phyloP scores from a whole-genome alignment of 1,284 basidiomycete genomes.

The Irpex sp. region DNA sequence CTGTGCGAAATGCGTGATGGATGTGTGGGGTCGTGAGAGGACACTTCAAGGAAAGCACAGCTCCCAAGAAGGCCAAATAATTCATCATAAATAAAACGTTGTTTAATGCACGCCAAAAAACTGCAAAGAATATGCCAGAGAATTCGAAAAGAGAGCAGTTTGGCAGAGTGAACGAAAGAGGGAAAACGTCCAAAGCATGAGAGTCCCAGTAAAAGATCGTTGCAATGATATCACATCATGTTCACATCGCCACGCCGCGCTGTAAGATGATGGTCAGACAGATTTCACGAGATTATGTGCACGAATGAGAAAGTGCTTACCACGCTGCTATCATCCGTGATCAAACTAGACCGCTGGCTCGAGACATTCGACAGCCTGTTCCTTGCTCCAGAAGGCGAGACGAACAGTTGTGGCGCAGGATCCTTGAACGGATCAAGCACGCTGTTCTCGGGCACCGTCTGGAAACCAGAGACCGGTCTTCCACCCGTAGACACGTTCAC shows the following conservation, averaged over 20 bases:
- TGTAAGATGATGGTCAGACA: neutral
- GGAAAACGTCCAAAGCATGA: neutral
- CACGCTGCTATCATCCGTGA: neutral
- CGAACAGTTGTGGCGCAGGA: slow-evolving; percentile 3
- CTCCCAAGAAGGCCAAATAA: neutral
- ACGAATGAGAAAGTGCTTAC: neutral
- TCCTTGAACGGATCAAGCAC: slow-evolving; percentile 3
- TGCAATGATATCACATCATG: no score
- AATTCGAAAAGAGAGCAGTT: no score
- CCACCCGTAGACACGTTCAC: neutral
- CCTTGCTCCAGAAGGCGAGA: neutral
- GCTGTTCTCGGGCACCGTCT: neutral
- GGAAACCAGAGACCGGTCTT: neutral
- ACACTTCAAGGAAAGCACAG: neutral
- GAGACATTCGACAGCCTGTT: slow-evolving; percentile 10
- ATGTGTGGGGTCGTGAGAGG: neutral
- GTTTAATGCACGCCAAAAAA: neutral
- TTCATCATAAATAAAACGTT: neutral
- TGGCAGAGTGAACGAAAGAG: neutral
- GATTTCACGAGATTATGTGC: neutral
- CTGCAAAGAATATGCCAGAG: neutral
- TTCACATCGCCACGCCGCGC: slow-evolving; percentile 8
- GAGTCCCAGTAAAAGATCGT: neutral
- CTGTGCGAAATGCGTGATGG: neutral
- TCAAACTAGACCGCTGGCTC: neutral